phyloP scores from a whole-genome alignment of 176 grass and related monocot species.

The Zoysia japonica region DNA sequence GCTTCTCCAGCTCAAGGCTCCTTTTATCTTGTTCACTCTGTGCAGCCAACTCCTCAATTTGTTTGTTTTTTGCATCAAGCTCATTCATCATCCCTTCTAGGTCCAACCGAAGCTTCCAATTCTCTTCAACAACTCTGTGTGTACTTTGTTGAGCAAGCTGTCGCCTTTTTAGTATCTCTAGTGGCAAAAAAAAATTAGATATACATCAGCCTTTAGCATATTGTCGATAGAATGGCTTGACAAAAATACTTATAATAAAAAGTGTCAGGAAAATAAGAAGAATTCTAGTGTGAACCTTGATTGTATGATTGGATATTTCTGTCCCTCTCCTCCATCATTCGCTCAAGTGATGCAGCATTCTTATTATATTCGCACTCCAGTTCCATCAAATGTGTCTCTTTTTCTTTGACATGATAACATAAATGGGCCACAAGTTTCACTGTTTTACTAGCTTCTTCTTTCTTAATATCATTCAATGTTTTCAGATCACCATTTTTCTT shows the following conservation, averaged over 20 bases:
- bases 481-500: slow-evolving; percentile 60
- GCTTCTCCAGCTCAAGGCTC: slow-evolving; percentile 52
- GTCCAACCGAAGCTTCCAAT: slow-evolving; percentile 45
- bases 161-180: slow-evolving; percentile 77
- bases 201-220: not conserved
- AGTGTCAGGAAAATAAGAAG: slow-evolving; percentile 7
- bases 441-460: slow-evolving; percentile 48
- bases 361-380: slow-evolving; percentile 43
- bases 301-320: slow-evolving; percentile 39
- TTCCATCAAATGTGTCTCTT: slow-evolving; percentile 40
- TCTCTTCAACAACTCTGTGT: slow-evolving; percentile 55
- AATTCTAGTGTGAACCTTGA: slow-evolving; percentile 36
- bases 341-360: slow-evolving; percentile 34
- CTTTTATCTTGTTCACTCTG: slow-evolving; percentile 50
- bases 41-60: slow-evolving; percentile 51
- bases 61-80: slow-evolving; percentile 54
- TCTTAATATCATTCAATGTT: slow-evolving; percentile 35
- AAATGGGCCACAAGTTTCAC: slow-evolving; percentile 50
- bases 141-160: slow-evolving; percentile 58
- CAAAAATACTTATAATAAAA: not conserved
- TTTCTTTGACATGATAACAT: slow-evolving; percentile 44
- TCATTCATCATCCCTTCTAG: slow-evolving; percentile 62
- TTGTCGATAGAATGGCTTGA: not conserved
- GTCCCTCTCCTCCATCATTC: slow-evolving; percentile 54
- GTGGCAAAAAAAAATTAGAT: slow-evolving; percentile 5